Evolutionary conservation across 1,139 yeast species (phyloP), one percentile per base, ranked within the genome.

Genomic region (Candida tetrigidarum): DNA sequence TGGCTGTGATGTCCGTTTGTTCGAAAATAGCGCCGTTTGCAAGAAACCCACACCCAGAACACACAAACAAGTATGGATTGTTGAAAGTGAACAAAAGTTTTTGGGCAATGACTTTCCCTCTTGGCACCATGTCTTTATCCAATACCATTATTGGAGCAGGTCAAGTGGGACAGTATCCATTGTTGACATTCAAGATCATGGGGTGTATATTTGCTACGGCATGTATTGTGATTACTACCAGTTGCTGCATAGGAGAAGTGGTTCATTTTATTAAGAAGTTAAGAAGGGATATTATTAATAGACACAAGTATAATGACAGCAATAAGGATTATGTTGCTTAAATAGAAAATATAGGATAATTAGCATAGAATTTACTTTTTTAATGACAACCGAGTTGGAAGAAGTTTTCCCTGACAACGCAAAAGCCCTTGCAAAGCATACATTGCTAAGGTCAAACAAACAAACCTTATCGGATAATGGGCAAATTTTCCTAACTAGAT

Each of bases 61-160:
- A 51, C 30, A 50, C 54, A 9, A 51, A 52, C 35, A 35, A 33
- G 34, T 42, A 35, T 22, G 56, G 56, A 8, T 41, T 50, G 3
- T 37, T 52, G 19, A 50, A 46, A 27, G 40, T 47, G 25, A 39
- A 51, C 39, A 76, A 78, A 52, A 81, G 83, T 0, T 88, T 86
- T 78, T 90, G 96, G 96, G 83, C 91, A 26, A 80, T 86, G 74
- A 86, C 96, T 50, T 91, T 91, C 82, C 97, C 97, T 2, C 59
- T 89, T 54, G 97, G 96, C 2, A 89, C 97, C 0, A 84, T 87
- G 84, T 71, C 85, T 0, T 63, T 86, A 16, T 80, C 89, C 3
- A 77, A 81, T 52, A 62, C 71, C 15, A 78, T 80, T 53, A 59
- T 89, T 23, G 80, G 72, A 32, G 55, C 50, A 2, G 62, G 76